Evolutionary conservation across 306 rosid genomes (phyloP).

Genomic region (Dryas drummondii): DNA sequence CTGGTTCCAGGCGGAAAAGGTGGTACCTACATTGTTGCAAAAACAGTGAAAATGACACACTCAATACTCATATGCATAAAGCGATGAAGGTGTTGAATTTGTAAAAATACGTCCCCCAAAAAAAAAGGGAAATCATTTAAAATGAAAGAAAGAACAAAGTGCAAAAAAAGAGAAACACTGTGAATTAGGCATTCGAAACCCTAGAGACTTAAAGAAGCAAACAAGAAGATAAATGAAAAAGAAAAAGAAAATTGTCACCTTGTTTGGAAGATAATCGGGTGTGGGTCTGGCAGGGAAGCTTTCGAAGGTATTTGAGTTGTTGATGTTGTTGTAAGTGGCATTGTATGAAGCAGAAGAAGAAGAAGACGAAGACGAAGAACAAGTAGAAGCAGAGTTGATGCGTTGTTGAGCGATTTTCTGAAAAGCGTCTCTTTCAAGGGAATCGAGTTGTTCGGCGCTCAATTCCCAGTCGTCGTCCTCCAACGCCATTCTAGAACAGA

Average conservation of each 20-base stretch:
- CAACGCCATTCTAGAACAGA: conserved; percentile 36
- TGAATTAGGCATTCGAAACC: not conserved
- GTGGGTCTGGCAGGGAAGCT: conserved; percentile 29
- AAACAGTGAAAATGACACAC: not conserved
- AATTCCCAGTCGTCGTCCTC: conserved; percentile 66
- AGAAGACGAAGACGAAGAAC: conserved; percentile 21
- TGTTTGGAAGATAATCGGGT: conserved; percentile 30
- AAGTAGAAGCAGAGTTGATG: conserved; percentile 28
- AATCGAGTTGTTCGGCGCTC: conserved; percentile 77
- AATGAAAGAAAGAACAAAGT: not conserved
- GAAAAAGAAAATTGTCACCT: conserved; percentile 30
- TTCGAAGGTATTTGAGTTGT: conserved; percentile 16
- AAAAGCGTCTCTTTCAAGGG: conserved; percentile 80
- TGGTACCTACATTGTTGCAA: conserved; percentile 39
- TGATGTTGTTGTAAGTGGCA: conserved; percentile 4
- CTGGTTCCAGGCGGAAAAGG: conserved; percentile 32
- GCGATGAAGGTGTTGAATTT: not conserved
- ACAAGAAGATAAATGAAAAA: not conserved
- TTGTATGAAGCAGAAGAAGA: not conserved
- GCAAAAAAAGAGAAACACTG: not conserved
- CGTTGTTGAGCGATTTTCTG: conserved; percentile 69
- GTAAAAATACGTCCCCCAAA: not conserved
- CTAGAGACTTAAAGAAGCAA: conserved; percentile 1
- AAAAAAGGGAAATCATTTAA: not conserved
- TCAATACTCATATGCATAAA: not conserved